A percentile compares a stretch with the other conserved stretches of the same genome.
phyloP scores from a whole-genome alignment of 805 yeast genomes.

The Hanseniaspora valbyensis region DNA sequence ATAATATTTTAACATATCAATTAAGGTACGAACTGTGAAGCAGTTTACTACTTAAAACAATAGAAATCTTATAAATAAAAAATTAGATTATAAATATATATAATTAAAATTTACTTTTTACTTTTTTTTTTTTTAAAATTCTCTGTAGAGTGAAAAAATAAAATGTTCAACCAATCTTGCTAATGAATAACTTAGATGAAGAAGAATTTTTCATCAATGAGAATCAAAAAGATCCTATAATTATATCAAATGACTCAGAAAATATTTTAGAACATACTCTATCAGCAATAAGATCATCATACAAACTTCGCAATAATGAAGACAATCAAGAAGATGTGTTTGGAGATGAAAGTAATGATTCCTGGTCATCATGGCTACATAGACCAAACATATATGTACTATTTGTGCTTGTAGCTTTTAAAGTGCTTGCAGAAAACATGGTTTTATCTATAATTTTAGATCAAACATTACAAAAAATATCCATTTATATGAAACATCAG shows the following conservation, averaged over 20 bases:
- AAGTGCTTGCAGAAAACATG: conserved; percentile 16
- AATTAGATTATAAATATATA: no score
- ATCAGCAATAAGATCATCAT: conserved; percentile 8
- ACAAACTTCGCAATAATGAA: not conserved
- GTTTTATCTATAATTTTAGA: conserved; percentile 14
- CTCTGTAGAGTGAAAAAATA: not conserved
- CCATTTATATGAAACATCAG: not conserved
- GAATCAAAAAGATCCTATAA: not conserved
- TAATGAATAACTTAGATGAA: conserved; percentile 7
- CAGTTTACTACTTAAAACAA: no score
- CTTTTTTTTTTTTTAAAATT: not conserved
- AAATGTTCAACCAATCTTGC: not conserved
- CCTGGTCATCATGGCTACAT: not conserved
- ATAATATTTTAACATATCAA: no score
- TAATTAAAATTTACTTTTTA: not conserved
- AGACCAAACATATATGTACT: conserved; percentile 9
- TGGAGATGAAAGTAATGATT: not conserved
- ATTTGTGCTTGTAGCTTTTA: conserved; percentile 6
- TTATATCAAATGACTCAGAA: conserved; percentile 1
- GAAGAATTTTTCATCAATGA: conserved; percentile 7
- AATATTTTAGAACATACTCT: conserved; percentile 12
- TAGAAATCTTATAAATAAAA: no score
- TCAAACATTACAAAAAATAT: conserved; percentile 10
- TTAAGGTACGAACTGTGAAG: no score
- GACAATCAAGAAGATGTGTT: not conserved